These are phyloP conservation scores for Aspergillus ibericus DNA, from an alignment of 2,329 filamentous ascomycete genomes.

Conservation along the genomic window DNA sequence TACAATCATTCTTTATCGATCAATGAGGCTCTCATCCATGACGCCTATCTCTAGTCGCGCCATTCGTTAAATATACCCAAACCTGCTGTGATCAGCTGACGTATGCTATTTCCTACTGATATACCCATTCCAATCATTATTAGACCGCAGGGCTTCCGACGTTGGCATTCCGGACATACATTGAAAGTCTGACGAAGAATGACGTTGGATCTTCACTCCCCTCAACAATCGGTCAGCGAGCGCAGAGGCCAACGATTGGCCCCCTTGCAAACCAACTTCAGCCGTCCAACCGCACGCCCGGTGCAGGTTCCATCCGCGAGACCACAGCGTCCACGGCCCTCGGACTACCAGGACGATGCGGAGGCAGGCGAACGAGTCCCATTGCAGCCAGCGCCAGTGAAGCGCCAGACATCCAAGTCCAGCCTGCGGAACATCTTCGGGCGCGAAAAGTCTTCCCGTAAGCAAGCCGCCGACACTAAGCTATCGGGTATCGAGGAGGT, in stretches of 20 bases:
- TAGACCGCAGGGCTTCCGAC: not conserved
- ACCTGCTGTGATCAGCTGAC: not conserved
- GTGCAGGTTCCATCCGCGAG: slow-evolving; percentile 18
- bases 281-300: slow-evolving; percentile 25
- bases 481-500: slow-evolving; percentile 37
- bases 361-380: slow-evolving; percentile 32
- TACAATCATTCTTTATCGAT: not conserved
- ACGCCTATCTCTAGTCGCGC: not conserved
- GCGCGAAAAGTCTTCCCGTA: slow-evolving; percentile 36
- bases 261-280: slow-evolving; percentile 42
- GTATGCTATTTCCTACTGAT: not conserved
- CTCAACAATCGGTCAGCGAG: slow-evolving; percentile 34
- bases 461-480: slow-evolving; percentile 26
- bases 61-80: slow-evolving; percentile 1
- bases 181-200: slow-evolving; percentile 12
- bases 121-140: not conserved
- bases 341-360: slow-evolving; percentile 31
- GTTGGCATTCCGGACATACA: not conserved
- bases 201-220: slow-evolving; percentile 18
- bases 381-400: slow-evolving; percentile 30
- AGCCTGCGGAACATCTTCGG: slow-evolving; percentile 40
- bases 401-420: slow-evolving; percentile 38
- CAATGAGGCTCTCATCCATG: not conserved
- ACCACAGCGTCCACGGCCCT: slow-evolving; percentile 34
- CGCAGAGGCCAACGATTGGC: slow-evolving; percentile 39